Conservation (phyloP, 257 asterid genomes). For the Leonotis leonurus region DNA sequence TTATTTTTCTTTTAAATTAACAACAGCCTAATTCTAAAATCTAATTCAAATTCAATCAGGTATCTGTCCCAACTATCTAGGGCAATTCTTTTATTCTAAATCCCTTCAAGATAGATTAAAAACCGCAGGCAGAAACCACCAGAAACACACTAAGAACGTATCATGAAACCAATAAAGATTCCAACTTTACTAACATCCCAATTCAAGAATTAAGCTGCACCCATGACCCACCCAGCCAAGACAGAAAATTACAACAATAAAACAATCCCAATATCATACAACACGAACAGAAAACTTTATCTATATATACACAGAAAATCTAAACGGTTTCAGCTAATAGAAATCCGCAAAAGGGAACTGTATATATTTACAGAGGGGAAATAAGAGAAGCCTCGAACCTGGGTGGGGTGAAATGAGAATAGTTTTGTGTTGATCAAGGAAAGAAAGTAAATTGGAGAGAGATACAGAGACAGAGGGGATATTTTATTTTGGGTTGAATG, state of each 20-base stretch:
- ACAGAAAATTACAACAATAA: slow-evolving; percentile 13
- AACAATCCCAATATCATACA: slow-evolving; percentile 17
- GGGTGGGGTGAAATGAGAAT: slow-evolving; percentile 11
- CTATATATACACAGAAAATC: slow-evolving; percentile 19
- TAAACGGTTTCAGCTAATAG: no score
- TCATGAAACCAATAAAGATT: slow-evolving; percentile 22
- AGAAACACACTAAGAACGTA: neutral
- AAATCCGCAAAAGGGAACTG: slow-evolving; percentile 8
- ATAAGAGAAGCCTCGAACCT: slow-evolving; percentile 24
- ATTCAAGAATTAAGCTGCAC: slow-evolving; percentile 22
- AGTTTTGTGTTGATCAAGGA: slow-evolving; percentile 8
- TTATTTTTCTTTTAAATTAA: slow-evolving; percentile 20
- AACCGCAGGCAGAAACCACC: slow-evolving; percentile 12
- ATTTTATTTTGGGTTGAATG: slow-evolving; percentile 19
- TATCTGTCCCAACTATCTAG: neutral
- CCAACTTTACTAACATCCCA: slow-evolving; percentile 38
- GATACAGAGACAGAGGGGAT: neutral
- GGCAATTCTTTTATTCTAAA: neutral
- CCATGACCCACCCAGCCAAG: slow-evolving; percentile 22
- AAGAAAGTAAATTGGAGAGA: neutral
- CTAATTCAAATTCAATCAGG: slow-evolving; percentile 11
- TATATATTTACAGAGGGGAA: slow-evolving; percentile 20
- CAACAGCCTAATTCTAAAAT: slow-evolving; percentile 18
- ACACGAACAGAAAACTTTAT: slow-evolving; percentile 21
- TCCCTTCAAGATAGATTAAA: no score